These are phyloP conservation scores for Colletotrichum kahawae DNA, from an alignment of 2,329 filamentous ascomycete genomes.

Conservation along the genomic window DNA sequence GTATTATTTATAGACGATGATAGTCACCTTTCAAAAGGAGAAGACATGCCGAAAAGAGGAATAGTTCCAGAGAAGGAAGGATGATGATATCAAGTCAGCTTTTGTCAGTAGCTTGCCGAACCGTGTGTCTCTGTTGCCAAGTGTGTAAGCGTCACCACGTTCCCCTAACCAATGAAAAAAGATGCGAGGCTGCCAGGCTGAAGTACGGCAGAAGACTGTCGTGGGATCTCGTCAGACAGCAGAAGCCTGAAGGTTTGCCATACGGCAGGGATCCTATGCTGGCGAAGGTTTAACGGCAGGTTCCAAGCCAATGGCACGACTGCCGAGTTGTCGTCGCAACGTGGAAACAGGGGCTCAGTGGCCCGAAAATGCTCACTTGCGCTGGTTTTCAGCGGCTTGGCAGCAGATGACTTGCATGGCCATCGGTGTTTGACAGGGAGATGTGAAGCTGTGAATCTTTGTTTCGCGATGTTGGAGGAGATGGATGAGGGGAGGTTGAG, in stretches of 20 bases:
- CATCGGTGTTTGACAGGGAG: neutral
- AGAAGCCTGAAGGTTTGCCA: neutral
- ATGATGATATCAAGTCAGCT: neutral
- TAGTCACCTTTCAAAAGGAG: neutral
- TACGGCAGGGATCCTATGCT: neutral
- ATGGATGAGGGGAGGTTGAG: neutral
- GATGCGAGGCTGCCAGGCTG: neutral
- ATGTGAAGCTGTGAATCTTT: neutral
- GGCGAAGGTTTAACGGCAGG: neutral
- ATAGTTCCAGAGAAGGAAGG: neutral
- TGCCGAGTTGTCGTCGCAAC: neutral
- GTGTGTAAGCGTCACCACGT: neutral
- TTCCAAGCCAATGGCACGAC: neutral
- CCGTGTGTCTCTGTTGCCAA: neutral
- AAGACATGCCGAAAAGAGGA: neutral
- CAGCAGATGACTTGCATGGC: neutral
- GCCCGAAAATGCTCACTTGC: neutral
- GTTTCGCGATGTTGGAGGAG: neutral
- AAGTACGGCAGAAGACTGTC: neutral
- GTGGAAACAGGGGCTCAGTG: neutral
- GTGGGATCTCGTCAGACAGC: neutral
- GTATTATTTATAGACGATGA: neutral
- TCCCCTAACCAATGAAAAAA: neutral
- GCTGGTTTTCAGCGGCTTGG: neutral
- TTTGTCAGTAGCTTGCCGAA: neutral